Base-by-base conservation (phyloP, 129 eudicot species). In the Scalesia atractyloides region DNA sequence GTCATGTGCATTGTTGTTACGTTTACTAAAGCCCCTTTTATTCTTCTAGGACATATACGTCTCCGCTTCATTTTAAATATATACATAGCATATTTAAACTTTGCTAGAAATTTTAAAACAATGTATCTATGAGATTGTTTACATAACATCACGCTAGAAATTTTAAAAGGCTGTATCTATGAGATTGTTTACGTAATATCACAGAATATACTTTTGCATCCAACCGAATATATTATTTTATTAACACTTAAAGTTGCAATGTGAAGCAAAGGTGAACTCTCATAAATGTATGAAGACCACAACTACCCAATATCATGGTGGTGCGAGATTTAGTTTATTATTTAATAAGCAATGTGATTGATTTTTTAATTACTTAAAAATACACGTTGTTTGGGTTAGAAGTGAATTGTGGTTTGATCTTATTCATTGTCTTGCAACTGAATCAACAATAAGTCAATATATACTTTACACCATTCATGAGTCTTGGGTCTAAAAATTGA, bases 261-360 rank as follows among this genome's bases (percentile, higher is more conserved):
- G 37, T 44, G 69, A 73, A 73, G 77, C 69, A 59, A 60, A 73
- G 77, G 68, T 59, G 59, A 58, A 60, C 33, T 59, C 68, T 60
- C 58, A 72, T 72, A 13, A 58, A 15, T 58, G 61, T 17, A 18
- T 62, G 60, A 62, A 62, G 62, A 20, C 53, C 48, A 75, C 63
- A 37, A 62, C 50, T 30, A 73, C 70, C 59, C 17, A 54, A 66
- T 75, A 65, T 67, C 68, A 43, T 67, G 46, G 46, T 75, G 30
- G 37, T 66, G 66, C 14, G 49, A 44, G 67, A 75, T 75, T 53
- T 56, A 44, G n/a, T 43, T 43, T 53, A 24, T 54, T 75, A 12
- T 17, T 33, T 16, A 43, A 14, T 33, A 57, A 68, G 74, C 69
- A 76, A 58, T 68, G 69, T 68, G 59, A 33, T 17, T 26, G 16